Evolutionary conservation across 108 stramenopile genomes (phyloP).

Genomic region (Aurantiochytrium sp.): DNA sequence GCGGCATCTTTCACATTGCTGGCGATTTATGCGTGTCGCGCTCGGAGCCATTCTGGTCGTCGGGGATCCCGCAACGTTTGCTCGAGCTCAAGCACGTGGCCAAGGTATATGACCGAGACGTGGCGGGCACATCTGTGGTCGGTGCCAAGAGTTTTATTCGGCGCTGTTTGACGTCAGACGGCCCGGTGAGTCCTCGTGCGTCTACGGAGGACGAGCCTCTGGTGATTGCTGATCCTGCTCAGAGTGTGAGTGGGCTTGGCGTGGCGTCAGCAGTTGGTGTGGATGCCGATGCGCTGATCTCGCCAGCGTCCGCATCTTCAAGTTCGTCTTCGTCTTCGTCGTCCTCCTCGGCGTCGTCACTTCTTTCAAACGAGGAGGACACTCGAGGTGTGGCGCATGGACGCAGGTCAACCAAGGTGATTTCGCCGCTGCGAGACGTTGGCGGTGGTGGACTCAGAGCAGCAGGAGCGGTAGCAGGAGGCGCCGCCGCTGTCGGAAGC

Average conservation of each 20-base stretch:
- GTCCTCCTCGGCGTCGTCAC: neutral
- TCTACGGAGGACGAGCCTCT: neutral
- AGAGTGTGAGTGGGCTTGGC: neutral
- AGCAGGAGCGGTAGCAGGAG: neutral
- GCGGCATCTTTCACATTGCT: neutral
- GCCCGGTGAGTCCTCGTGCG: neutral
- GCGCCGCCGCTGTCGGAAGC: too few species aligned
- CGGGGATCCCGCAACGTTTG: neutral
- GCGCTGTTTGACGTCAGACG: neutral
- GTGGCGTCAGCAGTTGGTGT: neutral
- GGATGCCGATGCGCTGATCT: neutral
- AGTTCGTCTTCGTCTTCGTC: neutral
- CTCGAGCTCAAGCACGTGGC: neutral
- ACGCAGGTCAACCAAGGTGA: neutral
- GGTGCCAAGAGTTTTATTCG: neutral
- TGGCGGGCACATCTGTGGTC: neutral
- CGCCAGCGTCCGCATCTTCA: neutral
- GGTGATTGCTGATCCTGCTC: neutral
- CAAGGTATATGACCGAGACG: neutral
- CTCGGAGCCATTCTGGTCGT: neutral
- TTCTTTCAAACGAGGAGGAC: neutral
- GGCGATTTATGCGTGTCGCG: neutral
- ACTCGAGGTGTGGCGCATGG: neutral
- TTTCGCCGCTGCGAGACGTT: neutral
- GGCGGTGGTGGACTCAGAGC: neutral